Base-by-base conservation (phyloP, 495 filamentous ascomycete genomes). In the Stereocaulon alpinum region DNA sequence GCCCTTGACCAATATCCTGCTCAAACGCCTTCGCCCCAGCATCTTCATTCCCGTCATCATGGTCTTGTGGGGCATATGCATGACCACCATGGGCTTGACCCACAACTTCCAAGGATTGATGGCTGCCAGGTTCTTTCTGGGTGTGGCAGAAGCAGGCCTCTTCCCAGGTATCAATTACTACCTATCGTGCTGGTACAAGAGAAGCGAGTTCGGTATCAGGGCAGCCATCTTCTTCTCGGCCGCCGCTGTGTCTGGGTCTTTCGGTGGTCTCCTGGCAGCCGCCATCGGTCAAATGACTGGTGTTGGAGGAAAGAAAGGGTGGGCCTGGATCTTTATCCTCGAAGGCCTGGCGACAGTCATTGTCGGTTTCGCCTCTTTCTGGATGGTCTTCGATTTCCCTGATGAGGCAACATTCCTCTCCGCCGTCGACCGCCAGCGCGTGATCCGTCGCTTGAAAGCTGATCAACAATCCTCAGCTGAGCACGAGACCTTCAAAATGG, bases 181-280 rank as follows among this genome's bases (percentile, higher is more conserved):
- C 68, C 75, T 95, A 2, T 88, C 85, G 0, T 91, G 88, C 71
- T 93, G 89, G 83, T 95, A 94, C 67, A 88, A 82, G 67, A 82
- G 91, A 9, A 78, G 76, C 43, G 90, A 95, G 60, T 86, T 94
- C 54, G 90, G 90, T 40, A 76, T 87, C 17, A 77, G 82, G 9
- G 80, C 82, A 65, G 91, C 91, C 40, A 87, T 96, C 55, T 96
- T 97, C 77, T 95, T 94, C 73, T 90, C 86, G 6, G 87, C 90
- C 0, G 91, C 90, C 0, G 88, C 90, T 2, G 68, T 94, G 0
- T 85, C 88, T 3, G 91, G 91, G 0, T 91, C 88, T 2, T 95
- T 95, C 58, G 90, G 90, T 70, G 89, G 89, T 2, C 76, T 93
- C 0, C 79, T 94, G 11, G 89, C 89, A 0, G 86, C 86, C 1